Base-by-base conservation (phyloP, 345 rosid species). In the Eutrema yunnanense region DNA sequence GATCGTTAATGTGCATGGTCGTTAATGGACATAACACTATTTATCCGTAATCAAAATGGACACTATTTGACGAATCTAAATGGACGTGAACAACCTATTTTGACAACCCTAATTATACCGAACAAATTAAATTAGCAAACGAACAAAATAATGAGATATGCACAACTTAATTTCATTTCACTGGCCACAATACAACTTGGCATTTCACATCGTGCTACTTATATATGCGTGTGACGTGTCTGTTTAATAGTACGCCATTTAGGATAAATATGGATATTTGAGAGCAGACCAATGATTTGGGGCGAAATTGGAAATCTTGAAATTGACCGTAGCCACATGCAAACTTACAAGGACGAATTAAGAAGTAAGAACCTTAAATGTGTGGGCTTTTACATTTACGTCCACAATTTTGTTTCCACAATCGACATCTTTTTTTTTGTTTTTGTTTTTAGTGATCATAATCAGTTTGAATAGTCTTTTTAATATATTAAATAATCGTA, bases 221-320 rank as follows among this genome's bases (percentile, higher is more conserved):
- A 10, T 22, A 1, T 40, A 10, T 37, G 42, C 46, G 26, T 64
- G 46, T 48, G 43, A 37, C 10, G 43, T 36, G 14, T 43, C 5
- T 32, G 34, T 46, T 41, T 36, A 22, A 22, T 22, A 3, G 47
- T 19, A 26, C 36, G 9, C 5, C 34, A 12, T 6, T 49, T 66
- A 6, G 61, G 72, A 74, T 74, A 74, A 8, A 47, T 47, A 29
- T 37, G 47, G 63, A 52, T 64, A 34, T 53, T 34, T 54, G 19
- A 3, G 32, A 46, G 55, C 57, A 44, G 64, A 37, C 65, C 29
- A 58, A 49, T 58, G 72, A 66, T 66, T 49, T 66, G 30, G 50
- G 56, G 53, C 52, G 29, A 65, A 49, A 13, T 49, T 32, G 6
- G 48, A 43, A 26, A 59, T 30, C 11, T 19, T 51, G 52, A 71